phyloP scores from a whole-genome alignment of 345 rosid species.

The Arabis alpina region DNA sequence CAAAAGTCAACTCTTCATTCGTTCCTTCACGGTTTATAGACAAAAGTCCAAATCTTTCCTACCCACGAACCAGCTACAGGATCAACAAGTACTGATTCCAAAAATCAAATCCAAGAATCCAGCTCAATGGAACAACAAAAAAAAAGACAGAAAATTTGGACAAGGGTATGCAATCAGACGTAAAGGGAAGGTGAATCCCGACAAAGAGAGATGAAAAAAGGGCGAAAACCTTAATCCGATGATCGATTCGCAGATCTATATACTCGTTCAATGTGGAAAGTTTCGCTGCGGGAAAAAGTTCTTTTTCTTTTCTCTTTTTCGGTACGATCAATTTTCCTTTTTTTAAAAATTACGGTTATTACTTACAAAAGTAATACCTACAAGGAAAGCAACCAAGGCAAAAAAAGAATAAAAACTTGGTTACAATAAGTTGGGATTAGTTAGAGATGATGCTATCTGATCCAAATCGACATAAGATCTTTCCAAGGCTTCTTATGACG shows the following conservation, averaged over 20 bases:
- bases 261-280: slow-evolving; percentile 28
- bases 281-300: slow-evolving; percentile 26
- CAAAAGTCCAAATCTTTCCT: neutral
- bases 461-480: too few species aligned
- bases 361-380: too few species aligned
- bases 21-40: neutral
- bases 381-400: too few species aligned
- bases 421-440: too few species aligned
- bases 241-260: slow-evolving; percentile 38
- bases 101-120: slow-evolving; percentile 21
- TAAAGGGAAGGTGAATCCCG: neutral
- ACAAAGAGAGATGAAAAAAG: neutral
- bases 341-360: too few species aligned
- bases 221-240: slow-evolving; percentile 34
- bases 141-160: neutral
- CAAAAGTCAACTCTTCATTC: neutral
- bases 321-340: neutral
- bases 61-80: slow-evolving; percentile 3
- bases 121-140: slow-evolving; percentile 19
- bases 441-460: too few species aligned
- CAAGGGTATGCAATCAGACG: neutral
- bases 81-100: slow-evolving; percentile 15
- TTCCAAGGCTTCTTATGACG: too few species aligned
- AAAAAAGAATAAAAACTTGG: too few species aligned
- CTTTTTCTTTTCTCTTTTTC: neutral